Evolutionary conservation across 2,329 filamentous ascomycete species (phyloP), one percentile per base, ranked within the genome.

Genomic region (Cryphonectria carpinicola): DNA sequence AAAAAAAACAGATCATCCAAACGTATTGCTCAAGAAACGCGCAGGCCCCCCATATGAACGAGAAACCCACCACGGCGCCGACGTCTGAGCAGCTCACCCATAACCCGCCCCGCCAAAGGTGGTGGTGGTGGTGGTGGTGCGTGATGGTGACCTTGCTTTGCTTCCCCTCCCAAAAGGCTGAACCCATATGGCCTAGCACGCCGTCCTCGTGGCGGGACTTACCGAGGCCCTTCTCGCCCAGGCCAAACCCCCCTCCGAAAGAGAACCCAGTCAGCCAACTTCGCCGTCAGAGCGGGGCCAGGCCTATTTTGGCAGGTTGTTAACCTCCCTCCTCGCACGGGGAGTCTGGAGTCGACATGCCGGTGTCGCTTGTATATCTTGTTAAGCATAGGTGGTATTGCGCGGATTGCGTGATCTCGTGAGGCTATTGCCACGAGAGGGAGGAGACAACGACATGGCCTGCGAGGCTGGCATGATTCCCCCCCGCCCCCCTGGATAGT

Each of bases 401-500:
- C 10, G 37, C 25, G 39, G 13, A 69, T 69, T 66, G 68, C 68
- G 68, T 69, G 68, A 69, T 69, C n/a, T 28, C 25, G 39, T 62
- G 66, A 67, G 56, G 28, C 56, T 67, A 61, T 62, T 61, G 22
- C 66, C 66, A 25, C 41, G 54, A 67, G 54, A 67, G 66, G 66
- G 54, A 67, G 66, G 66, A 61, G 63, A 19, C 63, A 52, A 46
- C 28, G 63, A 65, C 63, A 35, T 65, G 28, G 41, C 41, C 32
- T 32, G 41, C 39, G n/a, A 49, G 25, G 22, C 41, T 65, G 37
- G 62, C 32, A 22, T 35, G 56, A 32, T 14, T 11, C 43, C 43
- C 17, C 13, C 41, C 13, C 41, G n/a, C 41, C 32, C 32, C 49
- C 49, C 25, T 28, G 14, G n/a, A 28, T 65, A 10, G 41, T 52